Base-by-base conservation (phyloP, 2,329 filamentous ascomycete genomes). In the Colletotrichum karsti region DNA sequence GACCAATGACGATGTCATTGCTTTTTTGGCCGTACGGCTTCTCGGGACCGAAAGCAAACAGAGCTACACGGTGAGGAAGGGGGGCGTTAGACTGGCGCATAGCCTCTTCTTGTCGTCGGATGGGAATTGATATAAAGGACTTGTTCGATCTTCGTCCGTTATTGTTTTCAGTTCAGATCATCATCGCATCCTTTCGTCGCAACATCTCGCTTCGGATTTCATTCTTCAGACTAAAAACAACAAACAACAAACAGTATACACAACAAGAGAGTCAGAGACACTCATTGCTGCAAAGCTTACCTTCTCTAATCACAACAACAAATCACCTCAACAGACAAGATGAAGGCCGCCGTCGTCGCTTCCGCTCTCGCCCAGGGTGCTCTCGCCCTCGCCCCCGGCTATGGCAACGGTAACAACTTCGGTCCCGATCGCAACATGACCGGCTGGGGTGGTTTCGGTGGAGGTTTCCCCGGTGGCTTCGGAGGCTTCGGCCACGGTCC, bases 331-430 rank as follows among this genome's bases (percentile, higher is more conserved):
- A 10, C 41, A 20, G 18, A 28, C 63, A 64, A 68, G 37, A 69
- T 69, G 66, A 69, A 67, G 66, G 48, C 66, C n/a, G 24, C 66
- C 41, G 33, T 67, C 13, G 28, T 69, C 22, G 63, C 66, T 61
- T 62, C 55, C 22, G 66, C 63, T 37, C 26, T 69, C 22, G 55
- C 50, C n/a, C 63, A 69, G 55, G 56, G 62, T 42, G 62, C 62
- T 9, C 41, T 51, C 15, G 63, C 62, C 18, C 41, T 67, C 18
- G 66, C 66, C 44, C 62, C 66, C n/a, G 63, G 28, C 28, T 18
- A 50, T n/a, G 44, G 51, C n/a, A n/a, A n/a, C 5, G 63, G 64
- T 4, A 61, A 61, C 57, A 57, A 63, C 44, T 42, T n/a, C 15
- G 39, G 39, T 42, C 39, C 39, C 30, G 50, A 28, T 7, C 3